Evolutionary conservation across 1,284 basidiomycete genomes (phyloP).

Genomic region (Pterulicium gracile): DNA sequence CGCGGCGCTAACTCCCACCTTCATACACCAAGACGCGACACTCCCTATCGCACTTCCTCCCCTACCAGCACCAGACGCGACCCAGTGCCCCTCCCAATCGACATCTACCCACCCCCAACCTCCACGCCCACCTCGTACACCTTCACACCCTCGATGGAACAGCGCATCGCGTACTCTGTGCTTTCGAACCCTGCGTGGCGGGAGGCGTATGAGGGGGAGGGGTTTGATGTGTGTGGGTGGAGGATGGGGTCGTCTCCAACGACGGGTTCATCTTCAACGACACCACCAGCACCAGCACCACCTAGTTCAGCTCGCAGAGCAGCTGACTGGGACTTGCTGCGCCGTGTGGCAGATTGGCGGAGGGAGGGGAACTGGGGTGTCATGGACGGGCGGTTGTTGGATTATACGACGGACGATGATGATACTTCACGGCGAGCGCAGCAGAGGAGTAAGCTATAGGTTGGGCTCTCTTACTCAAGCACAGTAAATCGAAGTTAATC

Average conservation of each 20-base stretch:
- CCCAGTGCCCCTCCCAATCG: too few species aligned
- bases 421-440: too few species aligned
- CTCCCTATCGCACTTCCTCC: too few species aligned
- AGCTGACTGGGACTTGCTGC: background rate
- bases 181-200: conserved; percentile 29
- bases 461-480: too few species aligned
- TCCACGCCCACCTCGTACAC: background rate
- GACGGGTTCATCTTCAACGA: background rate
- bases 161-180: conserved; percentile 7
- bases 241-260: background rate
- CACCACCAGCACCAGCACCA: too few species aligned
- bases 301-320: background rate
- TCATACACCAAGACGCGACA: too few species aligned
- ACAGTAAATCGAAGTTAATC: too few species aligned
- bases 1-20: background rate
- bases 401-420: too few species aligned
- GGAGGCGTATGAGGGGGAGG: conserved; percentile 41
- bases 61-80: too few species aligned
- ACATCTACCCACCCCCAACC: background rate
- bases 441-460: too few species aligned
- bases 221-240: conserved; percentile 16
- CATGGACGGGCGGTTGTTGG: background rate
- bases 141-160: background rate
- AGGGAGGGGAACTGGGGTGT: background rate
- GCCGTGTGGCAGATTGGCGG: background rate